These are phyloP conservation scores for Colletotrichum tropicicola DNA, from an alignment of 2,329 filamentous ascomycete species.

Conservation along the genomic window DNA sequence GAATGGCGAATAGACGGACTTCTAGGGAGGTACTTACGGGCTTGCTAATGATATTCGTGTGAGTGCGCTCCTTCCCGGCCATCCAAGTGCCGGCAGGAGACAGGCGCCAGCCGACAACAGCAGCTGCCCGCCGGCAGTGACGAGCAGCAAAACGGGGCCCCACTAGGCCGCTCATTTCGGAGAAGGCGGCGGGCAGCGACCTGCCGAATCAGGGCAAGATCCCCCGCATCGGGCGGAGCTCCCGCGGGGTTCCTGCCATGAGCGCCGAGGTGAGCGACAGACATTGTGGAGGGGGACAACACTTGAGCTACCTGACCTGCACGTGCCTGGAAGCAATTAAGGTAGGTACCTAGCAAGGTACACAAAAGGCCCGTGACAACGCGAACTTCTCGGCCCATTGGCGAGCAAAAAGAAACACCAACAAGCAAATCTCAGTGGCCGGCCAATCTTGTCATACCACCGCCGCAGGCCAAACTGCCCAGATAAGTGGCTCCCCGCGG, in stretches of 20 bases:
- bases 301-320: too few species aligned
- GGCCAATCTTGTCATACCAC: not conserved
- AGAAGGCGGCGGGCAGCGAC: constrained; percentile 10
- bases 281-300: not conserved
- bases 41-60: not conserved
- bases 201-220: constrained; percentile 1
- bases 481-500: too few species aligned
- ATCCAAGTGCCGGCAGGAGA: not conserved
- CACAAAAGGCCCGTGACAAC: constrained; percentile 8
- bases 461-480: not conserved
- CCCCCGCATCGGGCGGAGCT: not conserved
- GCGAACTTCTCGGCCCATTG: not conserved
- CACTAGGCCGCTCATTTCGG: constrained; percentile 2
- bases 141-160: not conserved
- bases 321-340: too few species aligned
- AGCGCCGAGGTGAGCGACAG: not conserved
- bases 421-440: not conserved
- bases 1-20: too few species aligned
- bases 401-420: not conserved
- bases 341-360: not conserved
- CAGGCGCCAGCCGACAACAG: not conserved
- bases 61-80: not conserved
- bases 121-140: not conserved
- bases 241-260: not conserved
- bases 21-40: not conserved